These are phyloP conservation scores for Terana coerulea DNA, from an alignment of 768 basidiomycete genomes.

Conservation along the genomic window DNA sequence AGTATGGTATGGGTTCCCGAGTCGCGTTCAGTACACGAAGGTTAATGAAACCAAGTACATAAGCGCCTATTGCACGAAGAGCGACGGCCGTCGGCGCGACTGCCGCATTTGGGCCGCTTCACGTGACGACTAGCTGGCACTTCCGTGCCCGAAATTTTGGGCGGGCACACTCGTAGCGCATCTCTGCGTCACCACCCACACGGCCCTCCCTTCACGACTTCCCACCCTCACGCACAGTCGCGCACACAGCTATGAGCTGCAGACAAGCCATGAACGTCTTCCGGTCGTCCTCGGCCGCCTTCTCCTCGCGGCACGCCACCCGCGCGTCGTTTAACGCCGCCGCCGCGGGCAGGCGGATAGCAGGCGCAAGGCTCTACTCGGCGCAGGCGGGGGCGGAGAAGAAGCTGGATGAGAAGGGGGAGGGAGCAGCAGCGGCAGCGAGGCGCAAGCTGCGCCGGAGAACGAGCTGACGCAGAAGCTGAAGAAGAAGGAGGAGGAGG, in stretches of 20 bases:
- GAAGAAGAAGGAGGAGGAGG: constrained; percentile 77
- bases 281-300: constrained; percentile 56
- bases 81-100: neutral
- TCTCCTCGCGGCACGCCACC: constrained; percentile 46
- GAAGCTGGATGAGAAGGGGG: constrained; percentile 24
- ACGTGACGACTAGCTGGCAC: constrained; percentile 14
- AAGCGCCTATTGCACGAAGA: no score
- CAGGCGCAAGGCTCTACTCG: constrained; percentile 51
- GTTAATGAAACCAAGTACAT: no score
- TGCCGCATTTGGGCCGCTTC: neutral
- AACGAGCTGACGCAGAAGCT: constrained; percentile 48
- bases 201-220: constrained; percentile 1
- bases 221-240: constrained; percentile 13
- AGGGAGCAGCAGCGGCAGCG: constrained; percentile 26
- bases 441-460: constrained; percentile 21
- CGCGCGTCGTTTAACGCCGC: constrained; percentile 25
- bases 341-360: constrained; percentile 21
- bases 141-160: constrained; percentile 13
- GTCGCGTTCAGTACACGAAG: no score
- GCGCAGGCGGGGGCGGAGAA: constrained; percentile 39
- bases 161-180: constrained; percentile 17
- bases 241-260: constrained; percentile 43
- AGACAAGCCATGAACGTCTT: constrained; percentile 47
- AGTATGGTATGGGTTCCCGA: no score
- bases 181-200: constrained; percentile 16